phyloP scores from a whole-genome alignment of 2,329 filamentous ascomycete species.

The Colletotrichum higginsianum region DNA sequence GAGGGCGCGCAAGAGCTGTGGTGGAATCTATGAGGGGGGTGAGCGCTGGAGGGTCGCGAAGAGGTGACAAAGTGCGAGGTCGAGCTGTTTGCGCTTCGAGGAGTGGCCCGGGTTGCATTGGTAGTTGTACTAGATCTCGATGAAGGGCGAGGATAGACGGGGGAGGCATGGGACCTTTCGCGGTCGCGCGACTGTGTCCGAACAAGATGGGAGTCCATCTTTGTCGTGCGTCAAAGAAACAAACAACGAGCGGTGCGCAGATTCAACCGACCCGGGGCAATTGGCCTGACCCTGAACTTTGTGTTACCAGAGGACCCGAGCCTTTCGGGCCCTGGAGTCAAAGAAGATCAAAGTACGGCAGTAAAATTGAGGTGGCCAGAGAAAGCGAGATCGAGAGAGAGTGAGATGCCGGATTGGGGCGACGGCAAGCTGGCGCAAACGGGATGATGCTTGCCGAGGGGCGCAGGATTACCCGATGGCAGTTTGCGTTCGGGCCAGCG shows the following conservation, averaged over 20 bases:
- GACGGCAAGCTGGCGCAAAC: not conserved
- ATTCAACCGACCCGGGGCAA: not conserved
- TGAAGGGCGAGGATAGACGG: constrained; percentile 56
- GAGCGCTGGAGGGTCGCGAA: constrained; percentile 53
- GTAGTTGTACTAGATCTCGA: constrained; percentile 61
- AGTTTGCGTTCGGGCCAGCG: constrained; percentile 25
- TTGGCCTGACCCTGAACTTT: not conserved
- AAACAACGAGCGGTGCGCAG: not conserved
- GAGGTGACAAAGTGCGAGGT: constrained; percentile 57
- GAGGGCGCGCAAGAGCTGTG: constrained; percentile 56
- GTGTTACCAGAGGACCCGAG: constrained; percentile 10
- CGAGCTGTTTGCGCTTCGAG: constrained; percentile 60
- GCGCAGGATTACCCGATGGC: constrained; percentile 19
- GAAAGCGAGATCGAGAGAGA: not conserved
- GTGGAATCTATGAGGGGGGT: constrained; percentile 57
- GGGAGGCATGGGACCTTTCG: constrained; percentile 34
- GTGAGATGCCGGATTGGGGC: not conserved
- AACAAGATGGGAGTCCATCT: constrained; percentile 31
- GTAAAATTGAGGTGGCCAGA: constrained; percentile 4
- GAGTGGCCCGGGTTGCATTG: constrained; percentile 47
- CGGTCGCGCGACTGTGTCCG: constrained; percentile 31
- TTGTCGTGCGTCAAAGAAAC: constrained; percentile 13
- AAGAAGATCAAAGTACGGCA: constrained; percentile 9
- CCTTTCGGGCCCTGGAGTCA: constrained; percentile 2
- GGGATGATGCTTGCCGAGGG: constrained; percentile 35